These are phyloP conservation scores for Xylaria sp. DNA, from an alignment of 2,329 filamentous ascomycete genomes.

Conservation along the genomic window DNA sequence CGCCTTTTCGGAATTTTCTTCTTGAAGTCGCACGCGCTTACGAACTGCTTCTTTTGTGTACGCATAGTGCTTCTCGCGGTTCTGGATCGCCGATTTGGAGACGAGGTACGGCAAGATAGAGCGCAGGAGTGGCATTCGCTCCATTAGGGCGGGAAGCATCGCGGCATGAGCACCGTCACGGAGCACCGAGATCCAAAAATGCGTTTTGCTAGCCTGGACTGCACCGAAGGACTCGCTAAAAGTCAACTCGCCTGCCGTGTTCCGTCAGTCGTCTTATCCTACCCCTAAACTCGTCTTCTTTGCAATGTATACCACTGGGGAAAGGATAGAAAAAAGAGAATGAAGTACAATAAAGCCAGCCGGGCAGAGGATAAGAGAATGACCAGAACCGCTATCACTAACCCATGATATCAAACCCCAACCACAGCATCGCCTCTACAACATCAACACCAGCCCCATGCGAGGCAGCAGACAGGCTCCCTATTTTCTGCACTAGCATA, in stretches of 20 bases:
- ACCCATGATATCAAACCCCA: conserved; percentile 43
- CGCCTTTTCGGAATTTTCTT: conserved; percentile 11
- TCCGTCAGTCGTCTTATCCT: not conserved
- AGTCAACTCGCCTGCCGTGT: conserved; percentile 33
- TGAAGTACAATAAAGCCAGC: not conserved
- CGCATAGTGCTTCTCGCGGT: conserved; percentile 31
- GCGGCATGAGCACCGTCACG: conserved; percentile 33
- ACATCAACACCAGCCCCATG: conserved; percentile 32
- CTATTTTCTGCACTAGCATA: conserved; percentile 38
- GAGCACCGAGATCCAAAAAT: conserved; percentile 38
- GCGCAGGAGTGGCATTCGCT: conserved; percentile 28
- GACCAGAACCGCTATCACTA: conserved; percentile 51
- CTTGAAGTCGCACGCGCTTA: conserved; percentile 29
- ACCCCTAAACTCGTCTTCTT: not conserved
- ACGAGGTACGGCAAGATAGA: conserved; percentile 30
- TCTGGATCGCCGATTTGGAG: conserved; percentile 28
- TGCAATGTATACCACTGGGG: not conserved
- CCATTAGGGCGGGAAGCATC: conserved; percentile 29
- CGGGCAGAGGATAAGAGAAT: conserved; percentile 59
- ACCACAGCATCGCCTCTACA: conserved; percentile 35
- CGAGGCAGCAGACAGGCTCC: conserved; percentile 23
- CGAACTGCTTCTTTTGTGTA: conserved; percentile 32
- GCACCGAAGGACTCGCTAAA: conserved; percentile 38
- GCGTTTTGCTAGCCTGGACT: conserved; percentile 30
- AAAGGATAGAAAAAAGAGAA: not conserved